Evolutionary conservation across 2,329 filamentous ascomycete species (phyloP).

Genomic region (Colletotrichum lupini): DNA sequence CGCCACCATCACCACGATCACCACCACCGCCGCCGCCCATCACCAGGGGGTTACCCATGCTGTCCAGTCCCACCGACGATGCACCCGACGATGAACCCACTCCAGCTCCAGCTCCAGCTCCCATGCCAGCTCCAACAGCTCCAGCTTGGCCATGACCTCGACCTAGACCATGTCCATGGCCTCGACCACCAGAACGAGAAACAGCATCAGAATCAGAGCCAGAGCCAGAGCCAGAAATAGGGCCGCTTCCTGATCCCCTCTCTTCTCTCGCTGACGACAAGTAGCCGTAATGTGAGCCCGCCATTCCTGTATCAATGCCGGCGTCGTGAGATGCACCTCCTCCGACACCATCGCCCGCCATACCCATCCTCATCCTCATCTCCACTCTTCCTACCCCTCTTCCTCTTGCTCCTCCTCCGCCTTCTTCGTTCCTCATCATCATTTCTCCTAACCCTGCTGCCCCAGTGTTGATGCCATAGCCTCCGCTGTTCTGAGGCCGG

Average conservation of each 20-base stretch:
- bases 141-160: background rate
- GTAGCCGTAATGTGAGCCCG: slow-evolving; percentile 17
- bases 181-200: background rate
- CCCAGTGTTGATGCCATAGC: background rate
- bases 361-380: background rate
- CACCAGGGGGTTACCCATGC: slow-evolving; percentile 5
- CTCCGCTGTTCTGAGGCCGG: background rate
- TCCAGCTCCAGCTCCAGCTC: background rate
- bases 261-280: background rate
- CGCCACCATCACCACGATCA: background rate
- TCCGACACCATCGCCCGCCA: background rate
- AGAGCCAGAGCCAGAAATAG: background rate
- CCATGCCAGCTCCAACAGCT: background rate
- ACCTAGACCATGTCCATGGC: background rate
- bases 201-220: background rate
- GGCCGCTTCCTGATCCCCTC: background rate
- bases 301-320: background rate
- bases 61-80: slow-evolving; percentile 1
- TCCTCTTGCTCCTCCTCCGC: background rate
- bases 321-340: background rate
- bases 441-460: background rate
- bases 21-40: background rate
- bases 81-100: background rate
- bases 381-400: background rate
- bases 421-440: background rate